phyloP scores from a whole-genome alignment of 495 filamentous ascomycete species.

The Aspergillus nanangensis region DNA sequence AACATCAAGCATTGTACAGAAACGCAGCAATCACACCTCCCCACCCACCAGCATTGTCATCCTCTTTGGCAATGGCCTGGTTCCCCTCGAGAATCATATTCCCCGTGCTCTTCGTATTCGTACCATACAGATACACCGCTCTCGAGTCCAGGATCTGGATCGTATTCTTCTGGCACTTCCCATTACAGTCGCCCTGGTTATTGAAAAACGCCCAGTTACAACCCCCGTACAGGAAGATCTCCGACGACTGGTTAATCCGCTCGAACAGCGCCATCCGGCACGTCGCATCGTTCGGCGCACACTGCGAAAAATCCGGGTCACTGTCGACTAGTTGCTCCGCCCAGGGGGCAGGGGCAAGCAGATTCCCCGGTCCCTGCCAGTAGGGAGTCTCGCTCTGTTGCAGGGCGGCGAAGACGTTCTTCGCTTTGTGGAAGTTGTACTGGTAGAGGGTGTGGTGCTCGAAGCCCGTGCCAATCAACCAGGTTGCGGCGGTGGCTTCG shows the following conservation, averaged over 20 bases:
- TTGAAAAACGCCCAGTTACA: conserved; percentile 52
- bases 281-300: conserved; percentile 22
- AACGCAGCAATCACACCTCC: conserved; percentile 52
- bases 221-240: conserved; percentile 52
- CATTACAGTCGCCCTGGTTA: conserved; percentile 29
- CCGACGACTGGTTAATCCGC: conserved; percentile 32
- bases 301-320: conserved; percentile 37
- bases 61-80: conserved; percentile 27
- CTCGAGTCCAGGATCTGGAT: conserved; percentile 28
- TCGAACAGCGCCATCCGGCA: conserved; percentile 42
- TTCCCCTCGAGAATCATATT: conserved; percentile 37
- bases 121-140: conserved; percentile 34
- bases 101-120: conserved; percentile 36
- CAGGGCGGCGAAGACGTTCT: conserved; percentile 43
- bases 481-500: conserved; percentile 40
- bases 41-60: conserved; percentile 51
- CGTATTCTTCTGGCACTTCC: conserved; percentile 42
- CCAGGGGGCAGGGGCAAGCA: conserved; percentile 43
- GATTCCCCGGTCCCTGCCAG: conserved; percentile 37
- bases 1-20: conserved; percentile 20
- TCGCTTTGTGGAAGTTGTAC: conserved; percentile 43
- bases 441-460: conserved; percentile 50
- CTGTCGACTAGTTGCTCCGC: conserved; percentile 24
- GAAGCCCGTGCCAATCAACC: conserved; percentile 38
- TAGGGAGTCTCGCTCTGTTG: conserved; percentile 46